phyloP scores from a whole-genome alignment of 2,329 filamentous ascomycete species.

The Aspergillus chevalieri region DNA sequence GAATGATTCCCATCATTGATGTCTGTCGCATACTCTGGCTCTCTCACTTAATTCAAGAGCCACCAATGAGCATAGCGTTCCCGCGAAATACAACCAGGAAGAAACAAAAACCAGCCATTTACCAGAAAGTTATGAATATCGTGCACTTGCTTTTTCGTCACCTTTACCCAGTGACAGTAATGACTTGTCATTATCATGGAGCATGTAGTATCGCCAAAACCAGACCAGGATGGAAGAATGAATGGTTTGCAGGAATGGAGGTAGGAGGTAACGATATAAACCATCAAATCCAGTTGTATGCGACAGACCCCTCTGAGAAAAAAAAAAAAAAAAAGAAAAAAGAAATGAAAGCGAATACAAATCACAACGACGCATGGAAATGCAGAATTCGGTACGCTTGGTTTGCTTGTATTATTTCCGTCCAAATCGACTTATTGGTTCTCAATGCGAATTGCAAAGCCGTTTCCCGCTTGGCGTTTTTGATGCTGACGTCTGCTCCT shows the following conservation, averaged over 20 bases:
- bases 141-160: background rate
- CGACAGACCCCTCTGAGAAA: background rate
- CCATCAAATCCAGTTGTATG: background rate
- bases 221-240: background rate
- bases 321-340: no score
- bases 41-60: constrained; percentile 18
- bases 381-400: no score
- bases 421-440: no score
- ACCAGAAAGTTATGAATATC: background rate
- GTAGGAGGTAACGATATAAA: background rate
- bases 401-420: no score
- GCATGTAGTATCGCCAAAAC: background rate
- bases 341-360: no score
- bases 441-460: background rate
- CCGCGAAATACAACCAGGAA: constrained; percentile 18
- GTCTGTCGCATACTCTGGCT: constrained; percentile 2
- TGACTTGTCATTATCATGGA: background rate
- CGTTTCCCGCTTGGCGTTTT: background rate
- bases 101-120: constrained; percentile 19
- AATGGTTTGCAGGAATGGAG: background rate
- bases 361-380: no score
- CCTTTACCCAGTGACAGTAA: background rate
- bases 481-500: background rate
- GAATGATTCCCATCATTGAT: background rate
- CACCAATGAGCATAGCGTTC: constrained; percentile 16